These are phyloP conservation scores for Penicillium janthinellum DNA, from an alignment of 2,329 filamentous ascomycete species.

Conservation along the genomic window DNA sequence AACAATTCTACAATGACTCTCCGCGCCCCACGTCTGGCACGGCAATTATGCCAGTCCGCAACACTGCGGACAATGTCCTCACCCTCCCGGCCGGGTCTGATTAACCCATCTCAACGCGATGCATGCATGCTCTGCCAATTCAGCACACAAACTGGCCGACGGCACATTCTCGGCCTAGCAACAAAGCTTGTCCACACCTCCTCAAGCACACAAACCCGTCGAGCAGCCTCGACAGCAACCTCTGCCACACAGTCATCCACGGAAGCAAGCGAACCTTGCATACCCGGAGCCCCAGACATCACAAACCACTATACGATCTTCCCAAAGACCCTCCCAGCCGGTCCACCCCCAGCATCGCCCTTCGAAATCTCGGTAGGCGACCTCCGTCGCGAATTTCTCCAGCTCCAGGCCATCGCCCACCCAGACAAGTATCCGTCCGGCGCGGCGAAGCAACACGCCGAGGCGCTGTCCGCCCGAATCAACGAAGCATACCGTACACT, in stretches of 20 bases:
- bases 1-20: conserved; percentile 18
- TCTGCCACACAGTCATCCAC: conserved; percentile 2
- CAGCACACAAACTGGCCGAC: conserved; percentile 9
- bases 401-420: conserved; percentile 65
- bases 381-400: conserved; percentile 82
- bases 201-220: conserved; percentile 6
- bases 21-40: conserved; percentile 14
- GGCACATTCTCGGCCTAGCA: background rate
- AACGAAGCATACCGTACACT: conserved; percentile 93
- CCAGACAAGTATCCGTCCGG: conserved; percentile 52
- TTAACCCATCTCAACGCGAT: conserved; percentile 11
- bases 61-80: conserved; percentile 2
- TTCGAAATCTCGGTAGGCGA: conserved; percentile 72
- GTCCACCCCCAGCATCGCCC: conserved; percentile 74
- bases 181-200: background rate
- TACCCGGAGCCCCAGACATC: conserved; percentile 36
- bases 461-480: conserved; percentile 77
- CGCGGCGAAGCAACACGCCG: conserved; percentile 61
- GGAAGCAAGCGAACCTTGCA: conserved; percentile 7
- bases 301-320: conserved; percentile 85
- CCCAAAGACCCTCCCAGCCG: conserved; percentile 72
- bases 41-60: conserved; percentile 9
- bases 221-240: conserved; percentile 23
- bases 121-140: conserved; percentile 20
- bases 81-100: conserved; percentile 9